Evolutionary conservation across 768 basidiomycete genomes (phyloP).

Genomic region (Harrya chromipes): DNA sequence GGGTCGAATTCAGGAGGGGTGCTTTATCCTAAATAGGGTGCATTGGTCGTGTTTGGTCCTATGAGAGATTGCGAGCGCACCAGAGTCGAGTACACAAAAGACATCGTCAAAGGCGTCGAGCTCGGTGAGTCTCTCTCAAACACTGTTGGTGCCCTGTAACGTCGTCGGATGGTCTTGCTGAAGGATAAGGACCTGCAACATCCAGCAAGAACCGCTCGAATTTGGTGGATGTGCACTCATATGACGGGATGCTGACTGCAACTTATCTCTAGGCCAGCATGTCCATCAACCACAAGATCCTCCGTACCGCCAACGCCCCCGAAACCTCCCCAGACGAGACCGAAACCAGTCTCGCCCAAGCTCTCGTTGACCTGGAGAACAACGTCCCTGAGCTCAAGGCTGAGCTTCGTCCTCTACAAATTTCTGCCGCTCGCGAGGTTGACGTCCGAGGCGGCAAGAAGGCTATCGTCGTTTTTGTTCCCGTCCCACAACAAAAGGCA

Average conservation of each 20-base stretch:
- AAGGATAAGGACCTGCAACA: constrained; percentile 15
- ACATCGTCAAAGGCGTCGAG: constrained; percentile 58
- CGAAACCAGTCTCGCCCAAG: constrained; percentile 90
- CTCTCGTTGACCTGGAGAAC: constrained; percentile 95
- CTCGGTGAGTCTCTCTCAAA: constrained; percentile 58
- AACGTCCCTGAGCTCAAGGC: constrained; percentile 97
- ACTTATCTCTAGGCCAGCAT: constrained; percentile 39
- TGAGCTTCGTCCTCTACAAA: constrained; percentile 93
- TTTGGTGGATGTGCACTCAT: constrained; percentile 54
- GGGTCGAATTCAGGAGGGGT: constrained; percentile 6
- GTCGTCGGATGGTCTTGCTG: constrained; percentile 20
- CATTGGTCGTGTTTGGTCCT: constrained; percentile 32
- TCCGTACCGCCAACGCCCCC: constrained; percentile 95
- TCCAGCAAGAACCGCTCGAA: constrained; percentile 27
- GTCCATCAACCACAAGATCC: constrained; percentile 85
- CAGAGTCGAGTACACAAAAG: constrained; percentile 19
- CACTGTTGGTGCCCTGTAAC: constrained; percentile 17
- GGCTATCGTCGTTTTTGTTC: constrained; percentile 98
- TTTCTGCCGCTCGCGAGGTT: constrained; percentile 97
- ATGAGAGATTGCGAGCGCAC: constrained; percentile 8
- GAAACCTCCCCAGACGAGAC: constrained; percentile 85
- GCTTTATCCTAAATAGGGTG: constrained; percentile 12
- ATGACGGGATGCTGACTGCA: constrained; percentile 44
- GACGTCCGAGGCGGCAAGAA: constrained; percentile 99
- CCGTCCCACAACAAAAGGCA: constrained; percentile 94